These are phyloP conservation scores for Ustilago sp. DNA, from an alignment of 1,284 basidiomycete species.

Conservation along the genomic window DNA sequence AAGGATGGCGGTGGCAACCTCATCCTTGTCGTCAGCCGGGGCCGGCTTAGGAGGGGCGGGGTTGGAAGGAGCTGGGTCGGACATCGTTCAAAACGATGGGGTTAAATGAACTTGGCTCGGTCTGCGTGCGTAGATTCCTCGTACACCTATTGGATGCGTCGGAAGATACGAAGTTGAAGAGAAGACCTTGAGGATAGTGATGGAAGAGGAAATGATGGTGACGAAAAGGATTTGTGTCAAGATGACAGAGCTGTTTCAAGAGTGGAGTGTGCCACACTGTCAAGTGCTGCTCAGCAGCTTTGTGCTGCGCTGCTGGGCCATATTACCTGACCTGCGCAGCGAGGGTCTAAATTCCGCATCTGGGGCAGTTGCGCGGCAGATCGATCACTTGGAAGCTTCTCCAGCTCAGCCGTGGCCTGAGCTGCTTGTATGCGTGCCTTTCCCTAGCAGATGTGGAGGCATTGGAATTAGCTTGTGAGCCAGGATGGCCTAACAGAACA, in stretches of 20 bases:
- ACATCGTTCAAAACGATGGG: slow-evolving; percentile 30
- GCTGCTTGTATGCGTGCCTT: slow-evolving; percentile 11
- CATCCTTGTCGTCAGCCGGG: slow-evolving; percentile 57
- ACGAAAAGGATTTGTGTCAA: neutral
- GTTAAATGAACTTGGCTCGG: neutral
- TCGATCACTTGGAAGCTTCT: slow-evolving; percentile 21
- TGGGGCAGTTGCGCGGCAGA: slow-evolving; percentile 14
- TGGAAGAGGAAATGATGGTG: neutral
- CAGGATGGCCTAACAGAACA: neutral
- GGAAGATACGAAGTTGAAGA: neutral
- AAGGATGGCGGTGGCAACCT: slow-evolving; percentile 67
- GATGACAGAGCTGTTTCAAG: slow-evolving; percentile 4
- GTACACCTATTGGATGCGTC: neutral
- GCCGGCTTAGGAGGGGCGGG: slow-evolving; percentile 31
- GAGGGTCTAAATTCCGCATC: slow-evolving; percentile 8
- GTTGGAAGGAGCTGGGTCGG: slow-evolving; percentile 47
- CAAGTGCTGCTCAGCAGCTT: neutral
- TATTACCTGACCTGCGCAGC: neutral
- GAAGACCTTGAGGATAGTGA: neutral
- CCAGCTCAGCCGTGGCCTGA: slow-evolving; percentile 20
- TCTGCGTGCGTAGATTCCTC: neutral
- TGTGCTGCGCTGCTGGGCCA: slow-evolving; percentile 11
- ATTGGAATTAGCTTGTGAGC: neutral
- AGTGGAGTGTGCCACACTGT: slow-evolving; percentile 9
- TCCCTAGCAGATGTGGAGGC: slow-evolving; percentile 7